Conservation (phyloP, 2,329 filamentous ascomycete genomes). For the Hymenoscyphus fructigenus region DNA sequence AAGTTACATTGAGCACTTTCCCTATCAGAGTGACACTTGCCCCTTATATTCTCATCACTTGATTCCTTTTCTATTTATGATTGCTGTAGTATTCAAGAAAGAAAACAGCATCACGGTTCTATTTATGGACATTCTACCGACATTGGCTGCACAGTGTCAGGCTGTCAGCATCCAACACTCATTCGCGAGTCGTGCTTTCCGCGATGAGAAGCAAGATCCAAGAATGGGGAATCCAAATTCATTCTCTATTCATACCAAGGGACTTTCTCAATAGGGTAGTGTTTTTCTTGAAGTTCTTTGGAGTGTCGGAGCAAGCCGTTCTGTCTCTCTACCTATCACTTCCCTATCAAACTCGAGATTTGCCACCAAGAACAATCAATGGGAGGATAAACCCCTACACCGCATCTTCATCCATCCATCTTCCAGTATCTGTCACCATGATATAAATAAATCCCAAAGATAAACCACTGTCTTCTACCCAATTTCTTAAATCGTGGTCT, state of each 20-base stretch:
- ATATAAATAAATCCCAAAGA: too few relatives aligned
- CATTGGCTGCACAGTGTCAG: neutral
- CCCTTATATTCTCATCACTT: neutral
- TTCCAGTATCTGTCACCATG: too few relatives aligned
- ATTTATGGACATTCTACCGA: neutral
- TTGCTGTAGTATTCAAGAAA: neutral
- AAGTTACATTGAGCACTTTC: neutral
- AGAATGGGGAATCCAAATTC: neutral
- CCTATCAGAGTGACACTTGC: neutral
- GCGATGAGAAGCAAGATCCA: too few relatives aligned
- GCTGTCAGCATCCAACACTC: neutral
- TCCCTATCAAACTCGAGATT: too few relatives aligned
- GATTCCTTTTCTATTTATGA: neutral
- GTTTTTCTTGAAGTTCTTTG: neutral
- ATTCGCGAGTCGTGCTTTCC: neutral
- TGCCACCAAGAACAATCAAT: too few relatives aligned
- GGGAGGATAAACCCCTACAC: too few relatives aligned
- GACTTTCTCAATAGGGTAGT: neutral
- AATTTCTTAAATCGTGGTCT: too few relatives aligned
- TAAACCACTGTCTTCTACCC: too few relatives aligned
- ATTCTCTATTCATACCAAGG: neutral
- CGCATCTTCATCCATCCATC: too few relatives aligned
- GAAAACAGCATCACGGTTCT: neutral
- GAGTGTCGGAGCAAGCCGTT: neutral
- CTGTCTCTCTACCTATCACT: too few relatives aligned